Base-by-base conservation (phyloP, 78 protist species). In the Polysphondylium violaceum region DNA sequence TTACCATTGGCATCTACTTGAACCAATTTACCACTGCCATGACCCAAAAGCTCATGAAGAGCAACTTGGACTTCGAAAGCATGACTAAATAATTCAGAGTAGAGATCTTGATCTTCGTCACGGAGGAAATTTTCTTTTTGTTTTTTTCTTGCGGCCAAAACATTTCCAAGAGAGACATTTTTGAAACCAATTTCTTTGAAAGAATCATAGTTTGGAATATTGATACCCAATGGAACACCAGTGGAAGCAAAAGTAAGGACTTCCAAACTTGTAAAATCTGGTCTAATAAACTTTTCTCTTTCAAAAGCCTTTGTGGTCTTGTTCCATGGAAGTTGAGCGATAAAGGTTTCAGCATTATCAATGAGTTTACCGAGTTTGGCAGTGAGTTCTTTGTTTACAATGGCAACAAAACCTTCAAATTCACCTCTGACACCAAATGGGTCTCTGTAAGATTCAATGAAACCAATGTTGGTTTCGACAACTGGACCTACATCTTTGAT, bases 251-350 rank as follows among this genome's bases (percentile, higher is more conserved):
- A 96, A 19, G 93, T 41, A 19, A 96, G 33, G 6, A 96, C 95
- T 58, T 96, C 96, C 41, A 96, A 74, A n/a, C 90, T 36, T 0
- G 97, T 96, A 55, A 96, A 96, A 64, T 96, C 97, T 3, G 97
- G 97, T 29, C 72, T 78, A 43, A 14, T 47, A 76, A 96, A 96
- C 9, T 7, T 51, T 44, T 89, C 96, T 77, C 91, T 93, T 83
- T 96, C 97, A 53, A 86, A 93, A 36, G 16, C 88, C 27, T 58
- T 33, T 12, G 73, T 50, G 36, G n/a, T 38, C 0, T 36, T 5
- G 31, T 33, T 21, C 97, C 97, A 96, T 33, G 97, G 97, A 19
- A 93, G 78, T 74, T 29, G 40, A 36, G 78, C 41, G 7, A 96
- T 29, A 72, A 86, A 87, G 14, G 12, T 41, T 3, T 8, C 71